These are phyloP conservation scores for Aegilops sharonensis DNA, from an alignment of 176 grass and related monocot genomes.

Conservation along the genomic window DNA sequence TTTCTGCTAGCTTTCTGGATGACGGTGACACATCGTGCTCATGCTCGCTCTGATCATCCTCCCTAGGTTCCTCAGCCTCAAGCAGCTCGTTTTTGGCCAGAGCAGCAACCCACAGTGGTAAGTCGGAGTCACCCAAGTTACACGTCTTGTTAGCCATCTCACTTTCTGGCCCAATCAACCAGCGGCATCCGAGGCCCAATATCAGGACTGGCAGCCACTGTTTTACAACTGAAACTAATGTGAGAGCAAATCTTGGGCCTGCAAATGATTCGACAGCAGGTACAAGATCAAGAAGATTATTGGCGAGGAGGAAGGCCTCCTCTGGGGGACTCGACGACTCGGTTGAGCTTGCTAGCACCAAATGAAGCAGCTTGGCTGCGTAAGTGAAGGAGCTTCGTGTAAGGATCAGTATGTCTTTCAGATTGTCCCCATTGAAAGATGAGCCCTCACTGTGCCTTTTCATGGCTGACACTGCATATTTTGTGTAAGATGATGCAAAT, in stretches of 20 bases:
- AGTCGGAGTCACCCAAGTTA: conserved; percentile 24
- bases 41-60: conserved; percentile 40
- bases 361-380: conserved; percentile 71
- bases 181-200: conserved; percentile 62
- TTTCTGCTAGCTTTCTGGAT: conserved; percentile 65
- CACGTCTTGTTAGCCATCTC: conserved; percentile 24
- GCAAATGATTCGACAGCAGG: conserved; percentile 47
- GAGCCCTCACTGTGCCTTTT: conserved; percentile 37
- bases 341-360: conserved; percentile 49
- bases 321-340: conserved; percentile 38
- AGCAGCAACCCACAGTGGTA: conserved; percentile 66
- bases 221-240: conserved; percentile 55
- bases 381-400: conserved; percentile 79
- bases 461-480: conserved; percentile 52
- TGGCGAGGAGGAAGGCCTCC: conserved; percentile 67
- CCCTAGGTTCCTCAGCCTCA: conserved; percentile 34
- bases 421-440: conserved; percentile 46
- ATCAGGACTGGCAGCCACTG: conserved; percentile 79
- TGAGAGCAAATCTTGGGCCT: conserved; percentile 48
- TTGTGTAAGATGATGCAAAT: conserved; percentile 59
- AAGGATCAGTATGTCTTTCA: conserved; percentile 58
- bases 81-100: conserved; percentile 60
- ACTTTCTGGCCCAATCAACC: conserved; percentile 38
- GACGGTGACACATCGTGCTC: conserved; percentile 9
- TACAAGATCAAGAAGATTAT: conserved; percentile 82